Evolutionary conservation across 2,329 filamentous ascomycete genomes (phyloP), one percentile per base, ranked within the genome.

Genomic region (Lachnum nothofagi): DNA sequence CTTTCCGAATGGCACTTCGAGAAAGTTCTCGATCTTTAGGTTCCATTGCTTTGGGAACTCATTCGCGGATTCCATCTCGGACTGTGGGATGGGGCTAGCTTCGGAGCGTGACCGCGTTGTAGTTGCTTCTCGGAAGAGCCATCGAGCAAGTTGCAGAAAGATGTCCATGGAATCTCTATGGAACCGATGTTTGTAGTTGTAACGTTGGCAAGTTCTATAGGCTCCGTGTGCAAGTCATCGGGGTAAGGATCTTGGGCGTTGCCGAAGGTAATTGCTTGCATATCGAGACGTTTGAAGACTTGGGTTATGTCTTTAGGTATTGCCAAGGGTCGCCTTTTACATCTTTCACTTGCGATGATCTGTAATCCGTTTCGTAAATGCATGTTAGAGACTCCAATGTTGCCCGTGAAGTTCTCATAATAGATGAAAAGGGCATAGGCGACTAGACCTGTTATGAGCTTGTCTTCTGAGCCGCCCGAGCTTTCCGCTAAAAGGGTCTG

Each of bases 381-480:
- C 41, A 55, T 45, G 3, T 53, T 34, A 5, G 51, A 37, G 16
- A 42, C 43, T 8, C 24, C 23, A 24, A 19, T 49, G 33, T 57
- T 49, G 7, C 48, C 49, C 4, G 44, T 46, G 19, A 53, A 46
- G 22, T 51, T 52, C 24, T 57, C 55, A 34, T 51, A 55, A 44
- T 53, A 57, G 9, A 54, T 48, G 23, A 56, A 57, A 17, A 57
- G 47, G n/a, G 52, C 45, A 23, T 53, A 57, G 22, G 51, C 50
- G 10, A 57, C 51, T 9, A 57, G 49, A 3, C 51, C 54, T 33
- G 46, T 48, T 23, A 55, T 39, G 12, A 52, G 29, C 20, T 41
- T 44, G 5, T 49, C 46, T 22, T 46, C 31, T 4, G 42, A 37
- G 12, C 49, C 52, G 4, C n/a, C 22, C 1, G 37, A 40, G 35